Evolutionary conservation across 345 rosid genomes (phyloP).

Genomic region (Syzygium aqueum): DNA sequence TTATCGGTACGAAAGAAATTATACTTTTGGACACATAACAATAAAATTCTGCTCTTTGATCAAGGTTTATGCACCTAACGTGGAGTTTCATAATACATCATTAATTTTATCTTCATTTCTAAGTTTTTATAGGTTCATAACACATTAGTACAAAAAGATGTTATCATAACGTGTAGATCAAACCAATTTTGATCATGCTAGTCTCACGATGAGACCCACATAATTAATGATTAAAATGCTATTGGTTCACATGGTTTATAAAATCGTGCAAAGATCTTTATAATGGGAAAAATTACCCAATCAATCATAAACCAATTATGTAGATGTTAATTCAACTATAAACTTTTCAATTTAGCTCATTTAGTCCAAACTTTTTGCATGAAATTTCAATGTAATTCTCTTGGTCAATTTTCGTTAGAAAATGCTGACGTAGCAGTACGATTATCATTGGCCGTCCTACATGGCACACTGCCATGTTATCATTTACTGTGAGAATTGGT

Average conservation of each 20-base stretch:
- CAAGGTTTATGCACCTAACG: not conserved
- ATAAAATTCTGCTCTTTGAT: not conserved
- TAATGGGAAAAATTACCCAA: not conserved
- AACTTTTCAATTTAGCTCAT: not conserved
- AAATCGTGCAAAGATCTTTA: not conserved
- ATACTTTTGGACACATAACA: not conserved
- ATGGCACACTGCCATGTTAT: not conserved
- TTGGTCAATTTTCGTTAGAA: not conserved
- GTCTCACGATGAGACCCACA: not conserved
- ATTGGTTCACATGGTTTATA: not conserved
- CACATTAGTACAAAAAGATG: not conserved
- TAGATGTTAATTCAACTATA: not conserved
- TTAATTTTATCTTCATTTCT: not conserved
- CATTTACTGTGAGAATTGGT: not conserved
- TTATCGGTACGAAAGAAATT: not conserved
- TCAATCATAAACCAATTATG: not conserved
- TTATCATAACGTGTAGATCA: not conserved
- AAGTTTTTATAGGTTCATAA: not conserved
- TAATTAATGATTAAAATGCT: not conserved
- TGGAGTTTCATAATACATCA: not conserved
- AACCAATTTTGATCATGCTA: not conserved
- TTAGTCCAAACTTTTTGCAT: not conserved
- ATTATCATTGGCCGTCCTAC: not conserved
- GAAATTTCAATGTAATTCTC: not conserved
- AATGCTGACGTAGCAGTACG: not conserved